A percentile compares a stretch with the other conserved stretches of the same genome.
phyloP scores from a whole-genome alignment of 495 filamentous ascomycete species.

The Chlorociboria aeruginascens region DNA sequence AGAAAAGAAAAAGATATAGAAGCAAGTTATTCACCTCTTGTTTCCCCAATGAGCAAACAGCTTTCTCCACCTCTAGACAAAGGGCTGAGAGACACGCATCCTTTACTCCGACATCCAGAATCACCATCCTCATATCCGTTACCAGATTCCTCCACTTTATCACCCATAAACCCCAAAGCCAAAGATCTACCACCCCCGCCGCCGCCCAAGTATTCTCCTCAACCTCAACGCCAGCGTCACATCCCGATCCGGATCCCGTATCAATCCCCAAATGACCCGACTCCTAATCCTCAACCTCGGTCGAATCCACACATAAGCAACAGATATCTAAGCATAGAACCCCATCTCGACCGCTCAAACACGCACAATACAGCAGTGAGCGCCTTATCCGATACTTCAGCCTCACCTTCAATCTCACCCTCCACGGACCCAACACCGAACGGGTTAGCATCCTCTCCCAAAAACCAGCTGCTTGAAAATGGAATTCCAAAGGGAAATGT shows the following conservation, averaged over 20 bases:
- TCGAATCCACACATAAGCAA: background rate
- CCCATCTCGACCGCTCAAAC: slow-evolving; percentile 13
- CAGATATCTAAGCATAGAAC: background rate
- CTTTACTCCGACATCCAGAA: slow-evolving; percentile 12
- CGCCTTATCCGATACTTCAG: slow-evolving; percentile 7
- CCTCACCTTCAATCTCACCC: background rate
- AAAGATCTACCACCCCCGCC: slow-evolving; percentile 12
- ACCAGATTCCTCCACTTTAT: slow-evolving; percentile 11
- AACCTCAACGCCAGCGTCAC: background rate
- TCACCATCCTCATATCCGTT: slow-evolving; percentile 13
- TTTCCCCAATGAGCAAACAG: too few species aligned
- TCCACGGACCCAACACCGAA: background rate
- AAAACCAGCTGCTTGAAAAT: background rate
- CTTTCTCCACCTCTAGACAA: too few species aligned
- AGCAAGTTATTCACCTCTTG: too few species aligned
- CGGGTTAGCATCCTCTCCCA: background rate
- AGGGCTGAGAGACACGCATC: slow-evolving; percentile 2
- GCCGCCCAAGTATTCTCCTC: slow-evolving; percentile 11
- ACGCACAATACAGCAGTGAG: slow-evolving; percentile 10
- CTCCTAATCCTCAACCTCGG: background rate
- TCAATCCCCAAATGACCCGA: background rate
- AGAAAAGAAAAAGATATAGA: too few species aligned
- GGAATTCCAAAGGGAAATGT: too few species aligned
- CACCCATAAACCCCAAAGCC: slow-evolving; percentile 8
- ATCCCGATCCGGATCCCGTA: background rate